A percentile compares a stretch with the other conserved stretches of the same genome.
phyloP scores from a whole-genome alignment of 805 yeast genomes.

The Myxozyma melibiosi region DNA sequence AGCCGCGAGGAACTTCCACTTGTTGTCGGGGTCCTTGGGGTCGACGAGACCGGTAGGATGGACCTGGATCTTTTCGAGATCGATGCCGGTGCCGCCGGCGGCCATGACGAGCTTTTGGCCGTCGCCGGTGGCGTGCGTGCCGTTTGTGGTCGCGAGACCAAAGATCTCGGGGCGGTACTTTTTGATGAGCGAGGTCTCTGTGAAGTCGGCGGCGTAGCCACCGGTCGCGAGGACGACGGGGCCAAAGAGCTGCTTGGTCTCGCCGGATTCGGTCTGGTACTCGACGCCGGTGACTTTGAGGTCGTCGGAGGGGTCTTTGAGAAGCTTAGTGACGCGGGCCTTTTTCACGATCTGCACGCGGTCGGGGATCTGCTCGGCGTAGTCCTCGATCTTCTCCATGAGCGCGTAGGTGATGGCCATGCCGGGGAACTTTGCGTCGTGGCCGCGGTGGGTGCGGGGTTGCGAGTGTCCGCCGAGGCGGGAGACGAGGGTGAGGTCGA shows the following conservation, averaged over 20 bases:
- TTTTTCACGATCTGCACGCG: conserved; percentile 48
- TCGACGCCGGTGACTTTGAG: conserved; percentile 49
- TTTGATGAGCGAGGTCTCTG: conserved; percentile 52
- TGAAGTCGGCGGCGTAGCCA: conserved; percentile 68
- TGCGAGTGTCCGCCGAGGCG: conserved; percentile 81
- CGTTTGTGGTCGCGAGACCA: conserved; percentile 61
- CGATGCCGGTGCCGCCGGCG: conserved; percentile 56
- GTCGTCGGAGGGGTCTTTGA: conserved; percentile 42
- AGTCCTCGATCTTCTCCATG: conserved; percentile 52
- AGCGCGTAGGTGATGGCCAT: conserved; percentile 63
- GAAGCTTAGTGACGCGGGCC: conserved; percentile 49
- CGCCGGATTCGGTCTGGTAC: conserved; percentile 41
- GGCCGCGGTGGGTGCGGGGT: conserved; percentile 80
- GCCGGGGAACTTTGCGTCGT: conserved; percentile 64
- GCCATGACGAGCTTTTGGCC: conserved; percentile 57
- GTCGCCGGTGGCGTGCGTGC: conserved; percentile 64
- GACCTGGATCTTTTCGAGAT: conserved; percentile 66
- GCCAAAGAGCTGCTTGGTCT: conserved; percentile 45
- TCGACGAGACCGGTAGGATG: conserved; percentile 69
- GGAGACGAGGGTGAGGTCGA: conserved; percentile 69
- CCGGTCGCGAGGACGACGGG: conserved; percentile 68
- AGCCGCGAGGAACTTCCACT: conserved; percentile 63
- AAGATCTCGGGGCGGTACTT: conserved; percentile 62
- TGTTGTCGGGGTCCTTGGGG: conserved; percentile 51
- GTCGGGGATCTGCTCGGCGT: conserved; percentile 49